Base-by-base conservation (phyloP, 768 basidiomycete species). In the Mycena belliarum region DNA sequence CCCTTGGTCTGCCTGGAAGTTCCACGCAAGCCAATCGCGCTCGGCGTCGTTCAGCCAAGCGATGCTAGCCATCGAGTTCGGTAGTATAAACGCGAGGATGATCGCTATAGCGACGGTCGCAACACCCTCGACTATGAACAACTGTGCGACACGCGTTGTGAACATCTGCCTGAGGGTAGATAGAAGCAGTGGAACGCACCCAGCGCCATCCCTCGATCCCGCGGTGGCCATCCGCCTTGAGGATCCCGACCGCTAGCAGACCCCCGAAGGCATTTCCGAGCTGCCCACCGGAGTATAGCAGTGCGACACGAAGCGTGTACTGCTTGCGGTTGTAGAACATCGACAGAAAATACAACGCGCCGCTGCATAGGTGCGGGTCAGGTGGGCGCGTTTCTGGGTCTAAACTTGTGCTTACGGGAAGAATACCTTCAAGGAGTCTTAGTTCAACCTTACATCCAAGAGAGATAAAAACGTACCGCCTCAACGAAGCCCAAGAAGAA, bases 401-500 rank as follows among this genome's bases (percentile, higher is more conserved):
- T 15, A 69, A 68, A 26, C 37, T n/a, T 58, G 70, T 69, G 78
- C 75, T 9, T 78, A 77, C 43, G 78, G 77, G 55, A 77, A 75
- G 62, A 78, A 80, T n/a, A 75, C n/a, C n/a, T n/a, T n/a, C n/a
- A n/a, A n/a, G n/a, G n/a, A n/a, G n/a, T n/a, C n/a, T n/a, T n/a
- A n/a, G n/a, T n/a, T n/a, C n/a, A n/a, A n/a, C n/a, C n/a, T n/a
- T n/a, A n/a, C n/a, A n/a, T n/a, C n/a, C n/a, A n/a, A n/a, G n/a
- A n/a, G n/a, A n/a, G n/a, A n/a, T n/a, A n/a, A n/a, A n/a, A n/a
- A n/a, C n/a, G n/a, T n/a, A n/a, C 73, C 4, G 73, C 77, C 54
- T 82, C 82, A 51, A 82, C 75, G 57, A 85, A 81, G 1, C 70
- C 82, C 3, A 83, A 71, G 68, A 79, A 79, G 65, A 84, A 83